Conservation (phyloP, 768 basidiomycete species). For the Auricularia sp. region DNA sequence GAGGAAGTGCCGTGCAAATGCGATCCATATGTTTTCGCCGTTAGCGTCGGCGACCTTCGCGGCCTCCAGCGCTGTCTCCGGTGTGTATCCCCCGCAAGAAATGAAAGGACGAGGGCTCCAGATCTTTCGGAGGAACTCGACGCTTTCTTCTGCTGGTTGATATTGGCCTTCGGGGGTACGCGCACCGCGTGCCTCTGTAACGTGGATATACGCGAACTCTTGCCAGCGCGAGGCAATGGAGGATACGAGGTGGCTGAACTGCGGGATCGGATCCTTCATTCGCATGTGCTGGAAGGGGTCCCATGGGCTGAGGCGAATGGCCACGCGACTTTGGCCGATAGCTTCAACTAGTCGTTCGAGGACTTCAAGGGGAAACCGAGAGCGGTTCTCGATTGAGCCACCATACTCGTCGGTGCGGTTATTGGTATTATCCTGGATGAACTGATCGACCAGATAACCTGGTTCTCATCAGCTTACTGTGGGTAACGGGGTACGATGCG, state of each 20-base stretch:
- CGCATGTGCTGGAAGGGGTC: conserved; percentile 14
- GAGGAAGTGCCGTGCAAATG: conserved; percentile 30
- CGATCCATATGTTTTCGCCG: conserved; percentile 20
- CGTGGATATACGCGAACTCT: conserved; percentile 40
- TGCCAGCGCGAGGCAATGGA: conserved; percentile 34
- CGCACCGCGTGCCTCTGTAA: conserved; percentile 28
- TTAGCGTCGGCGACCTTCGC: conserved; percentile 23
- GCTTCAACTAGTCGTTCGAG: conserved; percentile 46
- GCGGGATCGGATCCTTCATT: conserved; percentile 44
- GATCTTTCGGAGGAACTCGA: conserved; percentile 1
- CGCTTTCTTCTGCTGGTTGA: not conserved
- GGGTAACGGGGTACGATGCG: conserved; percentile 7
- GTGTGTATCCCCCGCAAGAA: conserved; percentile 35
- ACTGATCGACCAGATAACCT: conserved; percentile 49
- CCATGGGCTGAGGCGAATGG: conserved; percentile 45
- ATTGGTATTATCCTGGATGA: conserved; percentile 50
- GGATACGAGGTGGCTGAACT: conserved; percentile 43
- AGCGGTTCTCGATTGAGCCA: conserved; percentile 62
- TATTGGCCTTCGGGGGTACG: not conserved
- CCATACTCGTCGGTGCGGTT: conserved; percentile 61
- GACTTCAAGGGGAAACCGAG: conserved; percentile 50
- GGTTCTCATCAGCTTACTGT: too few species aligned
- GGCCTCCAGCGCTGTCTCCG: conserved; percentile 27
- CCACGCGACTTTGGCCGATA: conserved; percentile 44
- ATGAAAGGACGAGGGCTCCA: conserved; percentile 20